Percentiles rank a stretch among this genome's conserved stretches.
phyloP scores from a whole-genome alignment of 2,329 filamentous ascomycete species.

The Xylariales sp. region DNA sequence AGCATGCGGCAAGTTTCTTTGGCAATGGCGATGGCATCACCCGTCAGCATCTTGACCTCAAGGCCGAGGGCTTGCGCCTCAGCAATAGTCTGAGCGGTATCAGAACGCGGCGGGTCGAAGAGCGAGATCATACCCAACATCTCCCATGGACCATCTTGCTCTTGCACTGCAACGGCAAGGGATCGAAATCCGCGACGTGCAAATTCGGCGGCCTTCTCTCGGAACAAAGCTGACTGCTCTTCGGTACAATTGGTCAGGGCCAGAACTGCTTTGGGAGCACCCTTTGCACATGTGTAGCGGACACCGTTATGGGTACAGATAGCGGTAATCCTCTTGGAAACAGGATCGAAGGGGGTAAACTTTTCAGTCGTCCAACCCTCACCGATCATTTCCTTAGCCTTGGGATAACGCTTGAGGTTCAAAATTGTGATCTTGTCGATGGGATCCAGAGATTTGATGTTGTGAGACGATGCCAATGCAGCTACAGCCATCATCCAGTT shows the following conservation, averaged over 20 bases:
- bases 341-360: slow-evolving; percentile 73
- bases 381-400: slow-evolving; percentile 67
- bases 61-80: slow-evolving; percentile 71
- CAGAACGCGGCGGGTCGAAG: slow-evolving; percentile 70
- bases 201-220: slow-evolving; percentile 66
- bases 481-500: slow-evolving; percentile 78
- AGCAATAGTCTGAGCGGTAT: slow-evolving; percentile 69
- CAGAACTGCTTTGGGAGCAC: slow-evolving; percentile 68
- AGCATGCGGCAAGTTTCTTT: slow-evolving; percentile 76
- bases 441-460: slow-evolving; percentile 70
- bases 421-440: slow-evolving; percentile 73
- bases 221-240: slow-evolving; percentile 61
- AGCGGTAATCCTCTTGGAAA: slow-evolving; percentile 72
- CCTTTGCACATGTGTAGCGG: slow-evolving; percentile 66
- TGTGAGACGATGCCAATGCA: slow-evolving; percentile 68
- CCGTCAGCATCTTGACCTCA: slow-evolving; percentile 72
- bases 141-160: slow-evolving; percentile 67
- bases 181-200: slow-evolving; percentile 73
- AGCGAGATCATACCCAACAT: slow-evolving; percentile 71
- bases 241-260: slow-evolving; percentile 62
- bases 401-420: slow-evolving; percentile 68
- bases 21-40: slow-evolving; percentile 70
- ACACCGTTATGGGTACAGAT: slow-evolving; percentile 64
- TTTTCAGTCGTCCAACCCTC: slow-evolving; percentile 74
- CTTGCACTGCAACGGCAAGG: slow-evolving; percentile 69